Evolutionary conservation across 2,329 filamentous ascomycete genomes (phyloP), one percentile per base, ranked within the genome.

Genomic region (Calycina herbarum): DNA sequence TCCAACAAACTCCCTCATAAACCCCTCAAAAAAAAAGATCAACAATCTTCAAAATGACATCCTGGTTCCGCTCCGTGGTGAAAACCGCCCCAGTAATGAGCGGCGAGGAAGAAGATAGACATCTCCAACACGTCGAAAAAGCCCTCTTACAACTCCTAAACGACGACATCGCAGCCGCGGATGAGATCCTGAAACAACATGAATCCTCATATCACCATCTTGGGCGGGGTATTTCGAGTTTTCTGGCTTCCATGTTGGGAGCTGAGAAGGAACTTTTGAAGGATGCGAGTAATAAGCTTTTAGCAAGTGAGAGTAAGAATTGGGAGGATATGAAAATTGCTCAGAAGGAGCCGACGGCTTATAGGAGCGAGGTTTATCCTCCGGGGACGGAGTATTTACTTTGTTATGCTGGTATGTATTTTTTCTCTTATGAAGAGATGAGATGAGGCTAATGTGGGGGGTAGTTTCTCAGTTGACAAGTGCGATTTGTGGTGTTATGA

Each of bases 221-320:
- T 40, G 94, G 93, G 35, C 83, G 89, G 70, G 90, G 92, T 62
- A 88, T 97, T 40, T 88, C 93, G 24, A 87, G 87, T 57, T 98
- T 98, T 76, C 89, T 98, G 78, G 85, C 89, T 71, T 93, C 94
- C 20, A 89, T 95, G 2, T 81, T 98, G 1, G 94, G 94, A 1
- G 95, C 97, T 73, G 95, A 98, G 78, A 94, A 96, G 77, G 89
- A 95, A 3, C 84, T 96, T 70, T 95, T 98, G 90, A 87, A 87
- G 64, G 88, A 96, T 80, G 93, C 95, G 27, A 86, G 87, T 15
- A 84, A 87, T 31, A 85, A 87, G 59, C 83, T 99, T 31, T 84
- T 83, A 61, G 87, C 90, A 57, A 92, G 92, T 64, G 94, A 98
- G 79, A 87, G 85, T 35, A 84, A 86, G 62, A 91, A 94, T 3